Evolutionary conservation across 2,329 filamentous ascomycete species (phyloP), one percentile per base, ranked within the genome.

Genomic region (Cercospora beticola): DNA sequence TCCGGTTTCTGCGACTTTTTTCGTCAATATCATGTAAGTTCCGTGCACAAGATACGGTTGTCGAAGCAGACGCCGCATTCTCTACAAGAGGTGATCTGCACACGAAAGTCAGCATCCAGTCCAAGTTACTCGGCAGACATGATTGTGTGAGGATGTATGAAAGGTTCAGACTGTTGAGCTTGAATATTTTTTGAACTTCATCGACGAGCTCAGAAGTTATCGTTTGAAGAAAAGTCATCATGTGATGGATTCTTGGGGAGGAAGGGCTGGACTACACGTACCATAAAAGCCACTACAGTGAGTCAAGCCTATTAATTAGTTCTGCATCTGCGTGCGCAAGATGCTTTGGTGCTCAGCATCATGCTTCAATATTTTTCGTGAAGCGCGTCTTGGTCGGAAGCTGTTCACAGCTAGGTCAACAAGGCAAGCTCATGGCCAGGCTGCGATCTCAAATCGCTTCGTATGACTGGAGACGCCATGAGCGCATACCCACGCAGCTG

Each of bases 121-220:
- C 14, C 21, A n/a, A 9, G 5, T 8, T n/a, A 9, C 10, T 8
- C 5, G 5, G 49, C 23, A 28, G 14, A 33, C 18, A n/a, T 4
- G 9, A 28, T 31, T 28, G 54, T 57, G 62, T n/a, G 16, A 28
- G 8, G 33, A 28, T 16, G 1, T 8, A 23, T 3, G 56, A 60
- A 1, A 9, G 43, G 28, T 60, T 86, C 83, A 86, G 82, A 82
- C 80, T 85, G 83, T 85, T 85, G 83, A 85, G 83, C 83, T 85
- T 85, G 83, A 84, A 78, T 77, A 74, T 75, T 66, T 76, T 65
- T 76, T 79, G 79, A 68, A 69, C 69, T 60, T 64, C 77, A 79
- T 78, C 68, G 73, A 72, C 40, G 66, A 73, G 71, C 70, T 80
- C 79, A 77, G 75, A 78, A 80, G 75, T 79, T 81, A 78, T 79